phyloP scores from a whole-genome alignment of 495 filamentous ascomycete genomes.

The Annulohypoxylon nitens region DNA sequence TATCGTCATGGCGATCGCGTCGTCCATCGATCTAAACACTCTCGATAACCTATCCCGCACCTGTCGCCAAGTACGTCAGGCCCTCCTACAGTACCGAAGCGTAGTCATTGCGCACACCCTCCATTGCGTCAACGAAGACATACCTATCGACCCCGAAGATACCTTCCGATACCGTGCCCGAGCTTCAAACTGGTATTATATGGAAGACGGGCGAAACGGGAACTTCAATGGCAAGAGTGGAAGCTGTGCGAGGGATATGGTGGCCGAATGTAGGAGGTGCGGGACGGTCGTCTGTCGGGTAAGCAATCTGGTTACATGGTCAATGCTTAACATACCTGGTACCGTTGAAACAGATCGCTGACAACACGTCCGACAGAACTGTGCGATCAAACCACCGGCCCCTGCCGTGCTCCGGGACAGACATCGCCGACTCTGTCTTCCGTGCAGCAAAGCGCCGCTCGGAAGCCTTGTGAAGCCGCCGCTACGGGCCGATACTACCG shows the following conservation, averaged over 20 bases:
- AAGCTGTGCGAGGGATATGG: slow-evolving; percentile 86
- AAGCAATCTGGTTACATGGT: slow-evolving; percentile 45
- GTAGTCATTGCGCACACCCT: slow-evolving; percentile 79
- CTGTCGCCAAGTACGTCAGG: slow-evolving; percentile 81
- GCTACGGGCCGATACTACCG: slow-evolving; percentile 44
- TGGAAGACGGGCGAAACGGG: slow-evolving; percentile 56
- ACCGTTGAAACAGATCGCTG: background rate
- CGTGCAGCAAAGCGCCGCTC: slow-evolving; percentile 77
- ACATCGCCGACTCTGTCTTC: slow-evolving; percentile 81
- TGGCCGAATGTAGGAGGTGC: slow-evolving; percentile 83
- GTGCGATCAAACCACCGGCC: slow-evolving; percentile 81
- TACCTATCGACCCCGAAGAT: slow-evolving; percentile 62
- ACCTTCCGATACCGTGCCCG: slow-evolving; percentile 64
- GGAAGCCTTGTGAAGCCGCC: slow-evolving; percentile 56
- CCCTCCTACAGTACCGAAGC: slow-evolving; percentile 79
- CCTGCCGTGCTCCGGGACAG: slow-evolving; percentile 71
- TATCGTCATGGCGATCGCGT: slow-evolving; percentile 79
- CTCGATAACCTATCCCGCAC: slow-evolving; percentile 83
- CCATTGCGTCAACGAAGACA: slow-evolving; percentile 78
- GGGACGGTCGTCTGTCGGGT: slow-evolving; percentile 83
- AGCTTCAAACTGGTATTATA: slow-evolving; percentile 65
- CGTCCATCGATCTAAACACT: slow-evolving; percentile 83
- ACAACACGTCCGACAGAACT: slow-evolving; percentile 71
- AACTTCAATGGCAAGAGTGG: slow-evolving; percentile 72
- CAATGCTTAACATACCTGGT: background rate